Evolutionary conservation across 768 basidiomycete genomes (phyloP).

Genomic region (Mycena epipterygia): DNA sequence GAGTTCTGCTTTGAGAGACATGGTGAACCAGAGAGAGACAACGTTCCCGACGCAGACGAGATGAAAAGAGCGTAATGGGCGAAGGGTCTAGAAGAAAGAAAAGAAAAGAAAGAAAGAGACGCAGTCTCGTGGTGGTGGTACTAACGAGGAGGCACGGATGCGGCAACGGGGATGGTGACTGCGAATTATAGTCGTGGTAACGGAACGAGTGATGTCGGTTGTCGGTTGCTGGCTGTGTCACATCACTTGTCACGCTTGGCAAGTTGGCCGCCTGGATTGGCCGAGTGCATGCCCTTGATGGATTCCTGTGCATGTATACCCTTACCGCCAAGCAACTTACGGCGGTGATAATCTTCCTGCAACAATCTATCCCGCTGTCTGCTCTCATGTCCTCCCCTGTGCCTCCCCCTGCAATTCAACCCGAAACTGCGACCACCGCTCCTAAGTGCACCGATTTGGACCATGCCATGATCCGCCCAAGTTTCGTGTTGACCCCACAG

Average conservation of each 20-base stretch:
- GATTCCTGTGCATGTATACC: no score
- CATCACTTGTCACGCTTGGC: no score
- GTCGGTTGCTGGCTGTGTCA: neutral
- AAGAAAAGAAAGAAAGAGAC: slow-evolving; percentile 50
- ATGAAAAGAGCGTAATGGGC: slow-evolving; percentile 31
- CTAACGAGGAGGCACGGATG: slow-evolving; percentile 41
- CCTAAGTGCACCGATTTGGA: no score
- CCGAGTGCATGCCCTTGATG: no score
- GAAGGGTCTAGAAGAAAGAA: slow-evolving; percentile 40
- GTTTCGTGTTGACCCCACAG: neutral
- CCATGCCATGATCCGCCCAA: neutral
- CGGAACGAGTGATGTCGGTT: neutral
- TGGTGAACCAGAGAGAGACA: slow-evolving; percentile 42
- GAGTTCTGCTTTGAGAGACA: slow-evolving; percentile 82
- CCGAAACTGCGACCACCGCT: no score
- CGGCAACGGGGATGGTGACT: slow-evolving; percentile 9
- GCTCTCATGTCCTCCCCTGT: no score
- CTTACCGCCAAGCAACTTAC: no score
- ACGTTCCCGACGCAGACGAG: slow-evolving; percentile 55
- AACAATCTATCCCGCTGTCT: no score
- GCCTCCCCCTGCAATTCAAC: no score
- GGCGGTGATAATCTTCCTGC: no score
- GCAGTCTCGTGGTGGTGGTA: slow-evolving; percentile 57
- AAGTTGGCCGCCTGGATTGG: no score
- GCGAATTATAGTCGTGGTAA: neutral